These are phyloP conservation scores for Flaveria linearis DNA, from an alignment of 129 eudicot species.

Conservation along the genomic window DNA sequence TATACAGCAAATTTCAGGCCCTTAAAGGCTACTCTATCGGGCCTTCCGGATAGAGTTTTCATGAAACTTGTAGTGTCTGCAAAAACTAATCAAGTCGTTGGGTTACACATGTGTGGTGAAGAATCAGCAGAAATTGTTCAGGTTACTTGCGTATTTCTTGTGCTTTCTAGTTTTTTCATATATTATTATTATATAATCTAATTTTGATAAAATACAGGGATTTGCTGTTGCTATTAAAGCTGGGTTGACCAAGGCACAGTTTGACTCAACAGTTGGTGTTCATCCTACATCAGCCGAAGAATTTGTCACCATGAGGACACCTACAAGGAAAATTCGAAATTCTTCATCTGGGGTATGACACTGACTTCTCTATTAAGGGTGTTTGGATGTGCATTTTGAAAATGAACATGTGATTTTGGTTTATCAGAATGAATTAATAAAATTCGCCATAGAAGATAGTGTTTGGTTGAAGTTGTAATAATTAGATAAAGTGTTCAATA, in stretches of 20 bases:
- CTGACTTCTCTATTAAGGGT: conserved; percentile 1
- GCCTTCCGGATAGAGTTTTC: conserved; percentile 87
- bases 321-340: conserved; percentile 74
- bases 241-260: conserved; percentile 93
- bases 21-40: conserved; percentile 92
- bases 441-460: not conserved
- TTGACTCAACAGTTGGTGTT: conserved; percentile 86
- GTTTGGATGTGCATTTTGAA: conserved; percentile 1
- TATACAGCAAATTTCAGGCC: conserved; percentile 92
- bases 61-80: conserved; percentile 95
- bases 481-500: not conserved
- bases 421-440: not conserved
- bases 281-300: conserved; percentile 99
- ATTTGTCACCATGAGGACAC: conserved; percentile 94
- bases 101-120: conserved; percentile 96
- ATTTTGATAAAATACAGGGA: conserved; percentile 56
- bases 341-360: conserved; percentile 55
- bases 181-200: not conserved
- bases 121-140: conserved; percentile 92
- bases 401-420: not conserved
- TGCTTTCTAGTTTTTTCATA: not conserved
- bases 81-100: conserved; percentile 76
- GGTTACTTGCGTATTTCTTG: conserved; percentile 44
- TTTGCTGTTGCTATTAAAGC: conserved; percentile 97
- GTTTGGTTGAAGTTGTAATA: not conserved